These are phyloP conservation scores for Phytophthora cajani DNA, from an alignment of 352 stramenopile genomes.

Conservation along the genomic window DNA sequence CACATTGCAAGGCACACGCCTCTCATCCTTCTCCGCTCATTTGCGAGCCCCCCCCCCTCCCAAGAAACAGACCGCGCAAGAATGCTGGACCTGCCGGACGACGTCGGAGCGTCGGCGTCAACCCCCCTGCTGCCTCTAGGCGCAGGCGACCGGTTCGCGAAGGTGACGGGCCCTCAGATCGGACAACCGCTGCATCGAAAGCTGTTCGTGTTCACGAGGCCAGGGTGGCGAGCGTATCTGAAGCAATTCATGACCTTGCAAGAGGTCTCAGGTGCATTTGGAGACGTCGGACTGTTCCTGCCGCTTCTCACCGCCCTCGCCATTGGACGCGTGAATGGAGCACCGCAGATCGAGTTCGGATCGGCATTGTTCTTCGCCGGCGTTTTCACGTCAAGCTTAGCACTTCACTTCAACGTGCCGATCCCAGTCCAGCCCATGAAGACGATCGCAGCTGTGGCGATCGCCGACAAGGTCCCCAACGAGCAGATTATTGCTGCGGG, in stretches of 20 bases:
- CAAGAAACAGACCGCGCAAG: neutral
- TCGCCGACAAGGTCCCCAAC: slow-evolving; percentile 83
- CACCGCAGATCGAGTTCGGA: slow-evolving; percentile 86
- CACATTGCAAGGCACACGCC: slow-evolving; percentile 9
- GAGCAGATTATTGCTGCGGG: slow-evolving; percentile 86
- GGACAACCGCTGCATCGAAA: slow-evolving; percentile 55
- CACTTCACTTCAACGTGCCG: slow-evolving; percentile 89
- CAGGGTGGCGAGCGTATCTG: slow-evolving; percentile 61
- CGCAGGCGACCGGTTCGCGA: slow-evolving; percentile 36
- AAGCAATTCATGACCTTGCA: slow-evolving; percentile 75
- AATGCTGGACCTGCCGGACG: slow-evolving; percentile 22
- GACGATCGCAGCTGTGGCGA: slow-evolving; percentile 91
- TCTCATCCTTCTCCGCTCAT: slow-evolving; percentile 12
- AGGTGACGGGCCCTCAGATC: slow-evolving; percentile 57
- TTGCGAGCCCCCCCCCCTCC: slow-evolving; percentile 11
- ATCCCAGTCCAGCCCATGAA: slow-evolving; percentile 98
- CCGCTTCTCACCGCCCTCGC: slow-evolving; percentile 93
- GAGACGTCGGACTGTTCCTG: slow-evolving; percentile 94
- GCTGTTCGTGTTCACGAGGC: slow-evolving; percentile 63
- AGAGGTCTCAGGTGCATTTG: slow-evolving; percentile 91
- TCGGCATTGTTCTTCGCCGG: slow-evolving; percentile 93
- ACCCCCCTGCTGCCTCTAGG: slow-evolving; percentile 45
- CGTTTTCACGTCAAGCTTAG: slow-evolving; percentile 87
- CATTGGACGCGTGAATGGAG: slow-evolving; percentile 69
- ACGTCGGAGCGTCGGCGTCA: slow-evolving; percentile 7